Conservation (phyloP, 2,329 filamentous ascomycete genomes). For the Diplocarpon rosae region DNA sequence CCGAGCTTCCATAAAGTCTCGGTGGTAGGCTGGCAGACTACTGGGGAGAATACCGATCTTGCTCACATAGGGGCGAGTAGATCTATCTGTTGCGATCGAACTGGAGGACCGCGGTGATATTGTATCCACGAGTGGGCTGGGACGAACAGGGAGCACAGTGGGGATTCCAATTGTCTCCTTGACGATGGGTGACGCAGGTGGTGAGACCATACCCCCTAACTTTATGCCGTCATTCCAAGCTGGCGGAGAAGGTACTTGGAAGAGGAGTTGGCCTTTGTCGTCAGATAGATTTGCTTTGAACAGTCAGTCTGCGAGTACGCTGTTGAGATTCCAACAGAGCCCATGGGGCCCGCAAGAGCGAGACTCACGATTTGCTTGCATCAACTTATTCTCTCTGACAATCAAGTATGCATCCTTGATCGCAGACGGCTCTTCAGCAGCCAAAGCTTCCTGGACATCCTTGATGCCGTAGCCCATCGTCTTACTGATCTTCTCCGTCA, state of each 20-base stretch:
- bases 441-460: conserved; percentile 89
- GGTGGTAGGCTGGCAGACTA: conserved; percentile 82
- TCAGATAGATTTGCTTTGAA: conserved; percentile 24
- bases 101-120: conserved; percentile 26
- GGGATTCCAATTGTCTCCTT: conserved; percentile 10
- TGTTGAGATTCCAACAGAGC: too few relatives aligned
- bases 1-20: conserved; percentile 73
- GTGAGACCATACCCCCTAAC: conserved; percentile 18
- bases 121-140: conserved; percentile 21
- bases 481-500: conserved; percentile 91
- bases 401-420: conserved; percentile 99
- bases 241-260: conserved; percentile 44
- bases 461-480: conserved; percentile 95
- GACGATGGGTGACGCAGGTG: conserved; percentile 13
- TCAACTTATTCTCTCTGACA: conserved; percentile 92
- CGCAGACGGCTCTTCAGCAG: conserved; percentile 85
- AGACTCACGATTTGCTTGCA: conserved; percentile 81
- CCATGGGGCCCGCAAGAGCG: not conserved
- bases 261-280: conserved; percentile 31
- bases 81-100: conserved; percentile 25
- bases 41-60: conserved; percentile 88
- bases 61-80: conserved; percentile 39
- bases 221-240: conserved; percentile 32
- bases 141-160: conserved; percentile 9
- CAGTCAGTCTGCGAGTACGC: too few relatives aligned